Conservation (phyloP, 1,139 yeast genomes). For the Nadsonia starkeyi-henricii region DNA sequence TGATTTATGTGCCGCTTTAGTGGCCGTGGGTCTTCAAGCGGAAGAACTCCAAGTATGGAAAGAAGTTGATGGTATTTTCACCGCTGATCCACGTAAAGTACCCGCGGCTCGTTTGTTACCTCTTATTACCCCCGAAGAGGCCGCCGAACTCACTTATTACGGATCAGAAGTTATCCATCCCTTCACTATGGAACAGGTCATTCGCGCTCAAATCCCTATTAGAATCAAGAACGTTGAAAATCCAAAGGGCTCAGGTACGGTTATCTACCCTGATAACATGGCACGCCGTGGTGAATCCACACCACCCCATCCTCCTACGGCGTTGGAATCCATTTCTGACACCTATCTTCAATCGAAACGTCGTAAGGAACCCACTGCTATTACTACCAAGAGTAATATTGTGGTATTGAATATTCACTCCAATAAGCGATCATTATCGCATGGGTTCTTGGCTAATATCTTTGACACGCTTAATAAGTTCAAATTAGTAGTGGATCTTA, state of each 20-base stretch:
- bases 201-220: slow-evolving; percentile 88
- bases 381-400: slow-evolving; percentile 85
- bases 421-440: slow-evolving; percentile 81
- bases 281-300: slow-evolving; percentile 77
- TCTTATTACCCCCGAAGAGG: slow-evolving; percentile 95
- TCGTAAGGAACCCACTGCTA: slow-evolving; percentile 85
- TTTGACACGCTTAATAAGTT: slow-evolving; percentile 76
- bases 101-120: slow-evolving; percentile 74
- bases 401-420: slow-evolving; percentile 89
- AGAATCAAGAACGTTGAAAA: slow-evolving; percentile 91
- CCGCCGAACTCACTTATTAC: slow-evolving; percentile 92
- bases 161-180: slow-evolving; percentile 99
- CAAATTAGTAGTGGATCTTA: slow-evolving; percentile 82
- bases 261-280: slow-evolving; percentile 81
- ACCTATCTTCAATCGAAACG: slow-evolving; percentile 17
- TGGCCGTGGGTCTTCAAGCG: slow-evolving; percentile 85
- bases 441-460: slow-evolving; percentile 86
- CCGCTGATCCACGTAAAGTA: slow-evolving; percentile 96
- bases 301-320: slow-evolving; percentile 90
- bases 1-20: slow-evolving; percentile 90
- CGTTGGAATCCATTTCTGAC: slow-evolving; percentile 38
- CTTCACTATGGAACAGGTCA: slow-evolving; percentile 97
- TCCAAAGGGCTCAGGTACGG: slow-evolving; percentile 81
- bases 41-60: slow-evolving; percentile 97
- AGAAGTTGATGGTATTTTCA: slow-evolving; percentile 96